Evolutionary conservation across 768 basidiomycete species (phyloP).

Genomic region (Naganishia randhawae): DNA sequence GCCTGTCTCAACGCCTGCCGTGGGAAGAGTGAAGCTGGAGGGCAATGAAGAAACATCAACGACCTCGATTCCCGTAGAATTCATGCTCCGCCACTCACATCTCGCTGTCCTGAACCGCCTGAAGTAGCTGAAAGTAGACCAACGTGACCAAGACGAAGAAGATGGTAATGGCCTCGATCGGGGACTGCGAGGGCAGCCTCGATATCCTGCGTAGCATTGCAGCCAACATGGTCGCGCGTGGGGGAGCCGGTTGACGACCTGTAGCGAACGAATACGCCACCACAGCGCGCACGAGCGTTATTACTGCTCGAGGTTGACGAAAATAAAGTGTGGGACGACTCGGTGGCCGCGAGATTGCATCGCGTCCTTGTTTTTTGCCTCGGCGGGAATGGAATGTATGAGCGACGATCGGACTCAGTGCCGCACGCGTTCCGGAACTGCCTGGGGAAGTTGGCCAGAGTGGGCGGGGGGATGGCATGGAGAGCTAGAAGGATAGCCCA

Average conservation of each 20-base stretch:
- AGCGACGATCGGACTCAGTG: too few relatives aligned
- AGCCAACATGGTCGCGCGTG: conserved; percentile 16
- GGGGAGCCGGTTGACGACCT: conserved; percentile 18
- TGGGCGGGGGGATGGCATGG: too few relatives aligned
- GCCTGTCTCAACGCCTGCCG: neutral
- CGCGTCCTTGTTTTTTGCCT: too few relatives aligned
- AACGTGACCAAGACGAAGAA: conserved; percentile 85
- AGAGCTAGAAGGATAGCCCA: too few relatives aligned
- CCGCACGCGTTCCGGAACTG: too few relatives aligned
- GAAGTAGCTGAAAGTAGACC: conserved; percentile 89
- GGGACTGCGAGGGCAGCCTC: conserved; percentile 33
- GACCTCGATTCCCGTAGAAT: too few relatives aligned
- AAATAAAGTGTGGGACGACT: neutral
- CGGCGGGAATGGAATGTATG: too few relatives aligned
- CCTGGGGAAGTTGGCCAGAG: too few relatives aligned
- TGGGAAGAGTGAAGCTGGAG: conserved; percentile 23
- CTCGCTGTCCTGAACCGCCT: conserved; percentile 80
- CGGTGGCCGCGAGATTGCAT: too few relatives aligned
- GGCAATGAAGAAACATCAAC: neutral
- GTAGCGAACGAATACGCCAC: neutral
- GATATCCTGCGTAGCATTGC: conserved; percentile 22
- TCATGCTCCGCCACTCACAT: conserved; percentile 47
- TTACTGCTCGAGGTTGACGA: too few relatives aligned
- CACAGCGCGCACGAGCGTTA: neutral
- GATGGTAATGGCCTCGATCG: conserved; percentile 77